Evolutionary conservation across 2,329 filamentous ascomycete species (phyloP), one percentile per base, ranked within the genome.

Genomic region (Scytalidium sp.): DNA sequence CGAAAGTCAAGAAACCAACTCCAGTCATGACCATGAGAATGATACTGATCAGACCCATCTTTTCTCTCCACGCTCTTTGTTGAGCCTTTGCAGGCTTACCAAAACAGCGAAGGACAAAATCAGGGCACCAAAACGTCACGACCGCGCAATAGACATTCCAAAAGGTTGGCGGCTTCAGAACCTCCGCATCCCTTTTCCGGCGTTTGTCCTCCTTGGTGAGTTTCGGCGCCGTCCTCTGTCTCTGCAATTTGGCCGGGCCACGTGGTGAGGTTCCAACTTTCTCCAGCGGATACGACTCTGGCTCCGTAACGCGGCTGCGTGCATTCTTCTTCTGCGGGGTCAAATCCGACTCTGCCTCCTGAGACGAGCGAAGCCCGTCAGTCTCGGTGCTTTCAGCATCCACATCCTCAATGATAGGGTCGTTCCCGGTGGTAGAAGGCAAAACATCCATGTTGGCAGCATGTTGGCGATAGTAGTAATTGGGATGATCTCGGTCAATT

Each of bases 91-190:
- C 80, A 7, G 84, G 83, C 76, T 88, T 95, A 36, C 92, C 91
- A 63, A 91, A 94, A 70, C 90, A 96, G 57, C 80, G 82, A 48
- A 99, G 75, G 22, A 97, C 71, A 54, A 93, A 88, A 65, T 91
- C 86, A 1, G 94, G 94, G 50, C 84, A 88, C 92, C 94, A 97
- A 64, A 97, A 97, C 0, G 94, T 99, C 57, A 99, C 73, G 55
- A 96, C 82, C 43, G 88, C 87, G 70, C 94, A 99, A 73, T 99
- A 99, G 3, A 95, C 85, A 62, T 91, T 95, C 94, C 94, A 99
- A 32, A 95, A 70, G 64, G 88, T 96, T 0, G 90, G 91, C 2
- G 93, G 90, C 2, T 84, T 81, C 45, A 90, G 78, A 50, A 83
- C 73, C 50, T 87, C 81, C 54, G 78, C 66, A 49, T 81, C 77